Evolutionary conservation across 2,329 filamentous ascomycete species (phyloP).

Genomic region (Myriangium duriaei): DNA sequence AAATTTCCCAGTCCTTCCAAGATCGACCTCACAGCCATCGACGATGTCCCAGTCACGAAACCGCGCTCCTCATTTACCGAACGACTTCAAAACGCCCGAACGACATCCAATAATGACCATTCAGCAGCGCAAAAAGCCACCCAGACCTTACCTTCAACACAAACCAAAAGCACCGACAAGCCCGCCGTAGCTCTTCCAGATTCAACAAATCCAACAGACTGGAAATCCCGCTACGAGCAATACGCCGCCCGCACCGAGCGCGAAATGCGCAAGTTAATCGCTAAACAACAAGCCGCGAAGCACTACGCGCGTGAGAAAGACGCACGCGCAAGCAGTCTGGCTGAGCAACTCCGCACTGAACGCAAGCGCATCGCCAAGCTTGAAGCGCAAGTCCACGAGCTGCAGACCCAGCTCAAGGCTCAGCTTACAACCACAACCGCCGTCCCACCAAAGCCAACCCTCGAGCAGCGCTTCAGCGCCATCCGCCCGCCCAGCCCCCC

Average conservation of each 20-base stretch:
- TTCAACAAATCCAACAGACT: slow-evolving; percentile 42
- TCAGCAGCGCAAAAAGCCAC: not conserved
- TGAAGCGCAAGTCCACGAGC: slow-evolving; percentile 49
- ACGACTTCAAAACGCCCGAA: slow-evolving; percentile 24
- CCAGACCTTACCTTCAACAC: no score
- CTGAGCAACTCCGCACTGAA: slow-evolving; percentile 54
- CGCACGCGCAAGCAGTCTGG: slow-evolving; percentile 52
- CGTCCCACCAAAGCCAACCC: no score
- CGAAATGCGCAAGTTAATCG: slow-evolving; percentile 65
- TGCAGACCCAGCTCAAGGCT: slow-evolving; percentile 30
- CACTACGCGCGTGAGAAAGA: slow-evolving; percentile 70
- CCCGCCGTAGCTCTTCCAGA: not conserved
- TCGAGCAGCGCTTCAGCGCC: not conserved
- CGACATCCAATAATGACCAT: slow-evolving; percentile 37
- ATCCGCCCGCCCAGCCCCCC: not conserved
- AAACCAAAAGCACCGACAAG: no score
- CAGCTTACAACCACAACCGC: not conserved
- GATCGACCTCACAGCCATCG: slow-evolving; percentile 19
- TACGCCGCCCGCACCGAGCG: slow-evolving; percentile 60
- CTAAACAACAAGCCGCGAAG: slow-evolving; percentile 69
- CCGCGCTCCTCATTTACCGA: slow-evolving; percentile 32
- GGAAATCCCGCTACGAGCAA: slow-evolving; percentile 64
- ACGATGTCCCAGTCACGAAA: slow-evolving; percentile 19
- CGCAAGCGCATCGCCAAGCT: slow-evolving; percentile 51
- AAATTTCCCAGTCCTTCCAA: slow-evolving; percentile 40